phyloP scores from a whole-genome alignment of 1,284 basidiomycete genomes.

The Neonothopanus nambi region DNA sequence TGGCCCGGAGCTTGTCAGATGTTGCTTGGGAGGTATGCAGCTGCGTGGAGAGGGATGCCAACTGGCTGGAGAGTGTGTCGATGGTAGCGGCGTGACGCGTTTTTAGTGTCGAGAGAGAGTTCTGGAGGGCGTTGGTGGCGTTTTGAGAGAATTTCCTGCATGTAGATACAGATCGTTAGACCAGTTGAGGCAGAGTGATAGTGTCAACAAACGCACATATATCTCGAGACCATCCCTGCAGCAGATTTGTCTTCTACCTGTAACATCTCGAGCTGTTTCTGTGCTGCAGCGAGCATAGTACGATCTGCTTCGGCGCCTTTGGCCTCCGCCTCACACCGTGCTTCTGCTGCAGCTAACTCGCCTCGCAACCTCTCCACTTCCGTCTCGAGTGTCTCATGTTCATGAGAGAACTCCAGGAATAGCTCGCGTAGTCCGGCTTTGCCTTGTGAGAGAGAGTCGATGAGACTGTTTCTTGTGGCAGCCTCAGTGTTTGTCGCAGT shows the following conservation, averaged over 20 bases:
- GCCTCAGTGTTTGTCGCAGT: conserved; percentile 6
- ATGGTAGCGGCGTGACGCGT: conserved; percentile 66
- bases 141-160: conserved; percentile 84
- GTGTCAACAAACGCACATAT: conserved; percentile 61
- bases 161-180: neutral
- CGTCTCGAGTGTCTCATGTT: conserved; percentile 46
- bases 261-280: conserved; percentile 59
- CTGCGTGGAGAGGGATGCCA: conserved; percentile 43
- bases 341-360: conserved; percentile 43
- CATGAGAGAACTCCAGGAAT: conserved; percentile 48
- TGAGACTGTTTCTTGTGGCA: conserved; percentile 22
- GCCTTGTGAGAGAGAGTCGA: conserved; percentile 47
- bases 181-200: conserved; percentile 1
- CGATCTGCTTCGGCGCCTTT: conserved; percentile 43
- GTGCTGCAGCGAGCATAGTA: conserved; percentile 44
- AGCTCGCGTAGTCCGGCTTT: conserved; percentile 50
- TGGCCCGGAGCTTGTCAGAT: conserved; percentile 51
- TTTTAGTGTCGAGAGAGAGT: conserved; percentile 60
- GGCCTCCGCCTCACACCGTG: conserved; percentile 48
- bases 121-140: conserved; percentile 70
- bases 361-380: conserved; percentile 47
- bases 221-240: conserved; percentile 83
- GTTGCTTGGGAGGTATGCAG: conserved; percentile 37
- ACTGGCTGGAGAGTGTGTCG: conserved; percentile 53
- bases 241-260: conserved; percentile 76